Percentiles rank a stretch among this genome's conserved stretches.
phyloP scores from a whole-genome alignment of 352 stramenopile species.

The Discostella stelligera region DNA sequence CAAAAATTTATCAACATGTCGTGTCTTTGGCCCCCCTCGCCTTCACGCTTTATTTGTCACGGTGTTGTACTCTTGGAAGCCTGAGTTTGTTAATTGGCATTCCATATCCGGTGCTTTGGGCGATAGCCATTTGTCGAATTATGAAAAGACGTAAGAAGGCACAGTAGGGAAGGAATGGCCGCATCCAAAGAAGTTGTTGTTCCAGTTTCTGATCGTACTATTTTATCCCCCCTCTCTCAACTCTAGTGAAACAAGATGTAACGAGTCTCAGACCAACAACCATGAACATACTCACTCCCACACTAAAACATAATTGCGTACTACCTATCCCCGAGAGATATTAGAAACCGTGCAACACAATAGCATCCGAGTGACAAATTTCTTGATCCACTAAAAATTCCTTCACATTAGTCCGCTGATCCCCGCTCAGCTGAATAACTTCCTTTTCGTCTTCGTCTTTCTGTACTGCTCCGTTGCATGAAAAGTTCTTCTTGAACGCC shows the following conservation, averaged over 20 bases:
- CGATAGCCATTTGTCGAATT: too few species aligned
- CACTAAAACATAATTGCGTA: neutral
- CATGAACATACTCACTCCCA: neutral
- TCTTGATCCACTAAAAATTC: conserved; percentile 99
- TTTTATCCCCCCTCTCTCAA: too few species aligned
- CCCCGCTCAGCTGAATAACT: conserved; percentile 98
- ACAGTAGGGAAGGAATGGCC: too few species aligned
- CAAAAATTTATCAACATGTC: conserved; percentile 7
- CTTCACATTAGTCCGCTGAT: conserved; percentile 98
- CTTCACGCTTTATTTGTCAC: conserved; percentile 12
- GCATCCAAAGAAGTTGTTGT: too few species aligned
- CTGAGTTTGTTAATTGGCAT: too few species aligned
- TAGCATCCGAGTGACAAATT: conserved; percentile 93
- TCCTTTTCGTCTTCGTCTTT: conserved; percentile 97
- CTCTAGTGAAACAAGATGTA: neutral
- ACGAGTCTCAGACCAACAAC: too few species aligned
- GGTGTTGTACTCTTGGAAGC: too few species aligned
- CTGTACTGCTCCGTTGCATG: conserved; percentile 98
- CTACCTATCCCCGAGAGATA: neutral
- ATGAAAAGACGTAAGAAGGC: too few species aligned
- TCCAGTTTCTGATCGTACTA: too few species aligned
- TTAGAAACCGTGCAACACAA: conserved; percentile 98
- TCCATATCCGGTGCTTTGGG: too few species aligned
- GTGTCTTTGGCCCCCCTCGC: conserved; percentile 8
- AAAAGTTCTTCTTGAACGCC: conserved; percentile 99